A percentile compares a stretch with the other conserved stretches of the same genome.
Evolutionary conservation across 2,329 filamentous ascomycete genomes (phyloP).

Genomic region (Colletotrichum chlorophyti): DNA sequence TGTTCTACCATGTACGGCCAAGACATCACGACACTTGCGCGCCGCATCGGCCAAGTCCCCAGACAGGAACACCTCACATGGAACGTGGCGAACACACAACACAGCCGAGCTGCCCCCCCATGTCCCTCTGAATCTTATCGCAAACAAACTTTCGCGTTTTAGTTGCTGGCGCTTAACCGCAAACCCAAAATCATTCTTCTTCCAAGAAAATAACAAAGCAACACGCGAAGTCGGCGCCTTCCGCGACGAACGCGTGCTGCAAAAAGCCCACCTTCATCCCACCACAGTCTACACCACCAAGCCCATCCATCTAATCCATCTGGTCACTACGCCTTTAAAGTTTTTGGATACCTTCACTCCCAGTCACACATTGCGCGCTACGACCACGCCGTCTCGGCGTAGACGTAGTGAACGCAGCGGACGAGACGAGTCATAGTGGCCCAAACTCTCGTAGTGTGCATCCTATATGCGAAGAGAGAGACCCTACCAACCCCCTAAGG

Average conservation of each 20-base stretch:
- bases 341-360: slow-evolving; percentile 25
- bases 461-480: neutral
- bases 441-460: slow-evolving; percentile 23
- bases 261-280: neutral
- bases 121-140: no score
- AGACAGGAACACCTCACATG: neutral
- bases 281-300: slow-evolving; percentile 1
- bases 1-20: neutral
- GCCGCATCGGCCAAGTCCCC: neutral
- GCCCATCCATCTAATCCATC: neutral
- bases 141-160: neutral
- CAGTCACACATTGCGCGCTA: neutral
- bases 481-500: slow-evolving; percentile 9
- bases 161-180: neutral
- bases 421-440: slow-evolving; percentile 23
- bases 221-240: slow-evolving; percentile 17
- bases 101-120: neutral
- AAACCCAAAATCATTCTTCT: neutral
- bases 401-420: slow-evolving; percentile 10
- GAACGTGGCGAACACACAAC: neutral
- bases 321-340: neutral
- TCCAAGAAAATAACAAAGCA: neutral
- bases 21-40: neutral
- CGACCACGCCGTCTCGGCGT: slow-evolving; percentile 27
- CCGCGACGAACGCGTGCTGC: slow-evolving; percentile 25